These are phyloP conservation scores for Entoloma clypeatum DNA, from an alignment of 1,284 basidiomycete genomes.

Conservation along the genomic window DNA sequence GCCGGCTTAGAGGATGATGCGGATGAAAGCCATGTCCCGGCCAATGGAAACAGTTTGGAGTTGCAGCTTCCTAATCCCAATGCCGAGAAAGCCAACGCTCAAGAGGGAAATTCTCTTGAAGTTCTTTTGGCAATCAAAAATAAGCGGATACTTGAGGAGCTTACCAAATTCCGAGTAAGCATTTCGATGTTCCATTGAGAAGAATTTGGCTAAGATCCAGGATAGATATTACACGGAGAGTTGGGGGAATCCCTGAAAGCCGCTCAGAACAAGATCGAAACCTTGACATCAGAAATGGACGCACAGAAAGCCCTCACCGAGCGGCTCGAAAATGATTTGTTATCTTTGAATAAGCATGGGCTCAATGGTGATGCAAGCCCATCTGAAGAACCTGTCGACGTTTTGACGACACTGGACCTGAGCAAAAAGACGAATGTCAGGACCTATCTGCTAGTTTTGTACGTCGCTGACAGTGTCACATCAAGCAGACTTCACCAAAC, in stretches of 20 bases:
- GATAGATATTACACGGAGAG: conserved; percentile 77
- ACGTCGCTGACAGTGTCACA: conserved; percentile 4
- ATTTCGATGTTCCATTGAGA: conserved; percentile 4
- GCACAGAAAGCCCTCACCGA: conserved; percentile 82
- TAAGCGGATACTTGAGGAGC: conserved; percentile 88
- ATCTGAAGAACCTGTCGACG: conserved; percentile 36
- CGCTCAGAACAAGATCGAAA: conserved; percentile 56
- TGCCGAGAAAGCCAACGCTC: conserved; percentile 72
- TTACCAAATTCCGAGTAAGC: conserved; percentile 84
- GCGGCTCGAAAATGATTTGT: conserved; percentile 86
- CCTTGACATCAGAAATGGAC: conserved; percentile 63
- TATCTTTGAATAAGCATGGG: conserved; percentile 67
- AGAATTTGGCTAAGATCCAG: not conserved
- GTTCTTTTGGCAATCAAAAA: conserved; percentile 91
- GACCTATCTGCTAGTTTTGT: conserved; percentile 2
- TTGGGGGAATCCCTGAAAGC: conserved; percentile 65
- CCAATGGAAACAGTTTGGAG: conserved; percentile 35
- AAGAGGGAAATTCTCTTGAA: conserved; percentile 83
- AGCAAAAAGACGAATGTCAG: conserved; percentile 50
- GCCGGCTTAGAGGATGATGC: conserved; percentile 75
- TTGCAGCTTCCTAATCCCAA: conserved; percentile 83
- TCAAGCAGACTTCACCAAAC: conserved; percentile 39
- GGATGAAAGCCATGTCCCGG: conserved; percentile 39
- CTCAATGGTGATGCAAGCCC: conserved; percentile 30
- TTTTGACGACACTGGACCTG: conserved; percentile 71